These are phyloP conservation scores for Mortierella polycephala DNA, from an alignment of 371 early-diverging fungal species.

Conservation along the genomic window DNA sequence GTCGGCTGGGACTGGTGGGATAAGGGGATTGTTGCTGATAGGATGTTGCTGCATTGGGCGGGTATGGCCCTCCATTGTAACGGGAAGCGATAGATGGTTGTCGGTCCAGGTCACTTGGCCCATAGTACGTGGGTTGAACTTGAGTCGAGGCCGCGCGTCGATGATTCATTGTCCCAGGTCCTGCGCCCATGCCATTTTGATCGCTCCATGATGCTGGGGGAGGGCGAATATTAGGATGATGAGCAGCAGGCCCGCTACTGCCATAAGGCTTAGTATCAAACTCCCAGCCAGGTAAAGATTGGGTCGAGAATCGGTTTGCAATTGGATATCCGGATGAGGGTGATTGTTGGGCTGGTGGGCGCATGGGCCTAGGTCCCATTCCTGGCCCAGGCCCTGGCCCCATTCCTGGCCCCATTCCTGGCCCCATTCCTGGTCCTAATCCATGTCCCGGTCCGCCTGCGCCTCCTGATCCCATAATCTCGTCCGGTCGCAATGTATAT, in stretches of 20 bases:
- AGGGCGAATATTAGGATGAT: conserved; percentile 29
- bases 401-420: conserved; percentile 23
- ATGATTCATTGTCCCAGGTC: conserved; percentile 22
- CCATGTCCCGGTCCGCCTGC: conserved; percentile 15
- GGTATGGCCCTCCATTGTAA: conserved; percentile 30
- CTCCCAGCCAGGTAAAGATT: conserved; percentile 48
- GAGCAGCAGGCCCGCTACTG: conserved; percentile 25
- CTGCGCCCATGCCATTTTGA: conserved; percentile 21
- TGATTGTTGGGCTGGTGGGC: conserved; percentile 15
- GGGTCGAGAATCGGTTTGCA: conserved; percentile 44
- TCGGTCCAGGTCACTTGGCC: conserved; percentile 31
- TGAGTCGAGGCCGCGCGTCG: conserved; percentile 46
- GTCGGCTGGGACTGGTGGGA: conserved; percentile 29
- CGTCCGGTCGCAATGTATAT: conserved; percentile 32
- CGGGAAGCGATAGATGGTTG: conserved; percentile 33
- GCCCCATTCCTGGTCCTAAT: conserved; percentile 24
- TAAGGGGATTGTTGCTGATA: conserved; percentile 27
- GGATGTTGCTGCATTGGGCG: conserved; percentile 12
- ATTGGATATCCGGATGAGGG: conserved; percentile 24
- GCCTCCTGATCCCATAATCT: conserved; percentile 21
- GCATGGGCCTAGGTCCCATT: conserved; percentile 25
- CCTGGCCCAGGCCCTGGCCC: conserved; percentile 15
- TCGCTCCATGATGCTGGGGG: conserved; percentile 35
- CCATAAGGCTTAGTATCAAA: conserved; percentile 23
- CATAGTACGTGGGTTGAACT: conserved; percentile 41